Evolutionary conservation across 163 green algal genomes (phyloP).

Genomic region (Scenedesmus sp.): DNA sequence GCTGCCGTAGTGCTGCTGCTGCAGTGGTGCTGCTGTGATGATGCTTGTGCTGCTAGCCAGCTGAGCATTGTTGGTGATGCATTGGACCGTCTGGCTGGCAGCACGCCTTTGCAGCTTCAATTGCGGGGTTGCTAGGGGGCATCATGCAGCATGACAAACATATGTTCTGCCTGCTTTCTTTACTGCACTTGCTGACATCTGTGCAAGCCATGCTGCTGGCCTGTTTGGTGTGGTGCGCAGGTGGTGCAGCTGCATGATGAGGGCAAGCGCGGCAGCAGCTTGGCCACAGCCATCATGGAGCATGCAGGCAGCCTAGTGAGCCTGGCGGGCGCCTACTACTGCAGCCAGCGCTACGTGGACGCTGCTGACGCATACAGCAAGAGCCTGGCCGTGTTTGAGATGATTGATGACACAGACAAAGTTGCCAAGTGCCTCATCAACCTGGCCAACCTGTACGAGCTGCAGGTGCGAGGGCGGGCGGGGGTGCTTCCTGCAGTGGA

Average conservation of each 20-base stretch:
- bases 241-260: slow-evolving; percentile 52
- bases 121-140: not conserved
- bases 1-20: not conserved
- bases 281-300: slow-evolving; percentile 73
- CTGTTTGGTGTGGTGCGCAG: not conserved
- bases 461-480: slow-evolving; percentile 57
- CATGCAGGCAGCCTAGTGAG: slow-evolving; percentile 65
- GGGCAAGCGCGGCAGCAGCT: slow-evolving; percentile 57
- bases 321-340: slow-evolving; percentile 57
- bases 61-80: no score
- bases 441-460: slow-evolving; percentile 71
- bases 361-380: slow-evolving; percentile 47
- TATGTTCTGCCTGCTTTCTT: not conserved
- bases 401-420: slow-evolving; percentile 71
- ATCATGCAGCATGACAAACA: not conserved
- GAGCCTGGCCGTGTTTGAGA: slow-evolving; percentile 62
- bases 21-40: not conserved
- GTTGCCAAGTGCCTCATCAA: slow-evolving; percentile 69
- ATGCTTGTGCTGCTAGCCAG: not conserved
- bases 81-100: no score
- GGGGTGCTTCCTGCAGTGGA: no score
- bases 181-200: not conserved
- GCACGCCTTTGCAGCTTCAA: no score
- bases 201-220: not conserved
- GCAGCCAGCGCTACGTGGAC: slow-evolving; percentile 28